Base-by-base conservation (phyloP, 1,139 yeast genomes). In the Suhomyces coccinellae region DNA sequence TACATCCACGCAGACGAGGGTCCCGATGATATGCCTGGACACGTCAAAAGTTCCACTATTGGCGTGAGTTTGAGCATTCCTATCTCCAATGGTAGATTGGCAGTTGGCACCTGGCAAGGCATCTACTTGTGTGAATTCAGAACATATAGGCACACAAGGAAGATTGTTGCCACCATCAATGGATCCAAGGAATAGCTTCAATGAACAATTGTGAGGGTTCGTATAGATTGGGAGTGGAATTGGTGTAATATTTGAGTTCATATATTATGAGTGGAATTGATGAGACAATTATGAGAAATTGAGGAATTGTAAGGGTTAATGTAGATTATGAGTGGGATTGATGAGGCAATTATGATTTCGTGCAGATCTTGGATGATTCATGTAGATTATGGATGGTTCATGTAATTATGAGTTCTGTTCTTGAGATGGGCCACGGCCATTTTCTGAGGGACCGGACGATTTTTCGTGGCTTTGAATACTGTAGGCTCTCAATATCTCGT, bases 31-130 rank as follows among this genome's bases (percentile, higher is more conserved):
- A 84, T 85, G 88, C 88, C 93, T 1, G 87, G 90, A 0, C 95
- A 87, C 61, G 80, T 83, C 46, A 83, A 85, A 57, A 75, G 86
- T 29, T 67, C 83, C 35, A 65, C 85, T 39, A 75, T 85, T 10
- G 95, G 95, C 22, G 84, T 80, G 2, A 75, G 81, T 11, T 67
- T 87, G 35, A 71, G 78, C 12, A 79, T 87, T 39, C 95, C 95
- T 1, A 85, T 87, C 43, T 61, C 75, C 14, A 78, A 85, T 54
- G 95, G 95, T 0, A 63, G 71, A 38, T 66, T 87, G 48, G 85
- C 84, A 1, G 72, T 83, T 0, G 95, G 95, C 3, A 86, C 93
- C 1, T 87, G 95, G 95, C 95, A 87, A 59, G 95, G 95, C 0
- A 75, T 87, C 38, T 86, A 85, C 71, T 68, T 85, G 40, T 73